These are phyloP conservation scores for Nannizzia gypsea DNA, from an alignment of 2,329 filamentous ascomycete species.

Conservation along the genomic window DNA sequence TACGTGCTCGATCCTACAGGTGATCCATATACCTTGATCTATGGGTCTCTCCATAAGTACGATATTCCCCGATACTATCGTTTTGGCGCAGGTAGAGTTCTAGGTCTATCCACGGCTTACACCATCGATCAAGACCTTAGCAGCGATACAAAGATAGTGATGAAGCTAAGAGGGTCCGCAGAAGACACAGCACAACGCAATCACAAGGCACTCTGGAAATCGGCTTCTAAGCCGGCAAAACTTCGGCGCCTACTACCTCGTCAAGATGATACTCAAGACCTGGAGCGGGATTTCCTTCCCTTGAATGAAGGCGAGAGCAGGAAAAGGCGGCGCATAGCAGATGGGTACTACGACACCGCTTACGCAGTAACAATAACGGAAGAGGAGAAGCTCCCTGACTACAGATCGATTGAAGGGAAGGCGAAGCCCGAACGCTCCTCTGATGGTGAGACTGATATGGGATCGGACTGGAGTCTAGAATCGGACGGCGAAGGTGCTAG, in stretches of 20 bases:
- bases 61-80: conserved; percentile 60
- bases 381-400: conserved; percentile 43
- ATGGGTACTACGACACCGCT: conserved; percentile 14
- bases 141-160: conserved; percentile 29
- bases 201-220: conserved; percentile 31
- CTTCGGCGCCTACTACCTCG: conserved; percentile 19
- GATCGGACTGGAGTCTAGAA: conserved; percentile 38
- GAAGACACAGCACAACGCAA: conserved; percentile 37
- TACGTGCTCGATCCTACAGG: conserved; percentile 63
- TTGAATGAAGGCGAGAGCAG: conserved; percentile 17
- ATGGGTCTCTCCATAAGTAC: conserved; percentile 61
- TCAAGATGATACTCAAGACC: conserved; percentile 14
- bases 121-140: conserved; percentile 54
- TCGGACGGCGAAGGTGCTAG: conserved; percentile 34
- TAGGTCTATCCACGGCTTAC: conserved; percentile 52
- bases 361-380: conserved; percentile 32
- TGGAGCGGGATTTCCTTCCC: conserved; percentile 24
- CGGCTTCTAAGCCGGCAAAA: conserved; percentile 13
- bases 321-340: conserved; percentile 32
- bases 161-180: conserved; percentile 22
- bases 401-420: conserved; percentile 55
- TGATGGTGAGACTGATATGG: conserved; percentile 39
- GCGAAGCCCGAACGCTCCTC: conserved; percentile 39
- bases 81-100: conserved; percentile 53
- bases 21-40: conserved; percentile 62